Conservation (phyloP, 2,329 filamentous ascomycete species). For the Diaporthe humulicola region DNA sequence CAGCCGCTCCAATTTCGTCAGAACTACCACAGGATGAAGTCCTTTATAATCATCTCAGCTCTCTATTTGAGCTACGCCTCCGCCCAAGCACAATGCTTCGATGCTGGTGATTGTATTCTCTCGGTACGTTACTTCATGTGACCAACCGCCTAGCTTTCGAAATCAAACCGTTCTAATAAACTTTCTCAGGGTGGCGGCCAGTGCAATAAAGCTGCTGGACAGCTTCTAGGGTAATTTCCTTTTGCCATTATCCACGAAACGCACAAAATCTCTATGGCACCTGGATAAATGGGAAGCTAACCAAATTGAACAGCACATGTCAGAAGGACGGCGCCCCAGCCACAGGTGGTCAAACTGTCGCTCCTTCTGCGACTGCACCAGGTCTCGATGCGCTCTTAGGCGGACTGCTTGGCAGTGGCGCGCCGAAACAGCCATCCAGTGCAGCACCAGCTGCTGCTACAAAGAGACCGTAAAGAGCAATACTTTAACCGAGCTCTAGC, state of each 20-base stretch:
- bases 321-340: neutral
- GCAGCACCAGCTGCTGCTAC: neutral
- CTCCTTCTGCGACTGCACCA: neutral
- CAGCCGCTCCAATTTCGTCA: neutral
- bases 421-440: neutral
- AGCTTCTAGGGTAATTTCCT: neutral
- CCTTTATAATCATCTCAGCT: neutral
- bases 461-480: neutral
- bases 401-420: neutral
- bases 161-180: neutral
- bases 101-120: slow-evolving; percentile 1
- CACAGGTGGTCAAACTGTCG: neutral
- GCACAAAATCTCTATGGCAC: neutral
- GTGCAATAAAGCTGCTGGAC: neutral
- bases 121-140: neutral
- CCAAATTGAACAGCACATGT: neutral
- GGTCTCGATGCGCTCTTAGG: neutral
- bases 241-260: neutral
- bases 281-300: neutral
- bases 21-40: neutral
- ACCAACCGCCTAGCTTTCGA: neutral
- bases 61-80: neutral
- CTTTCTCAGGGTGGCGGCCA: neutral
- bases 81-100: slow-evolving; percentile 9
- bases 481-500: neutral